Evolutionary conservation across 2,329 filamentous ascomycete species (phyloP).

Genomic region (Cladosporium sp.): DNA sequence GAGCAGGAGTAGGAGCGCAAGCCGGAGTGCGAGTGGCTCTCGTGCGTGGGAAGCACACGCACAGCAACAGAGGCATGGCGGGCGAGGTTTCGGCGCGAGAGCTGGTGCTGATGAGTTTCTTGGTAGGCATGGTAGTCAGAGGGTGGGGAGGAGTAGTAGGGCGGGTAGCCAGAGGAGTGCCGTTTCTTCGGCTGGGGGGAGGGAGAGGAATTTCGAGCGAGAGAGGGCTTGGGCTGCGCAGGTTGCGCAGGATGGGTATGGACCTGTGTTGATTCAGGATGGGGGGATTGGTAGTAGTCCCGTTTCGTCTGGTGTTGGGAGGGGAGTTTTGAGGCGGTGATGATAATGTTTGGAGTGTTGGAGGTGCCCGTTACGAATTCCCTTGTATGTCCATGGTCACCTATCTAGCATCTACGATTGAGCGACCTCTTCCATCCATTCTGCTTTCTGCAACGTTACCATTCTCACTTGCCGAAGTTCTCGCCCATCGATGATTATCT

Average conservation of each 20-base stretch:
- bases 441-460: background rate
- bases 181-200: background rate
- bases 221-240: slow-evolving; percentile 10
- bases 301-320: background rate
- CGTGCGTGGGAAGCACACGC: too few species aligned
- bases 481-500: too few species aligned
- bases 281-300: background rate
- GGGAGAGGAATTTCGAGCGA: slow-evolving; percentile 1
- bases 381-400: background rate
- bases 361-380: too few species aligned
- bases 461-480: too few species aligned
- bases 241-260: slow-evolving; percentile 11
- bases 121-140: background rate
- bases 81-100: background rate
- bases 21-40: background rate
- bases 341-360: background rate
- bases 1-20: slow-evolving; percentile 2
- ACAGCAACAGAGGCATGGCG: background rate
- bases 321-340: background rate
- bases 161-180: background rate
- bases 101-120: background rate
- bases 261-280: background rate
- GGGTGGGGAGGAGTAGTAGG: background rate
- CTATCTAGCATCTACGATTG: too few species aligned
- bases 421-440: background rate